Base-by-base conservation (phyloP, 2,329 filamentous ascomycete species). In the Hypoxylon sp. region DNA sequence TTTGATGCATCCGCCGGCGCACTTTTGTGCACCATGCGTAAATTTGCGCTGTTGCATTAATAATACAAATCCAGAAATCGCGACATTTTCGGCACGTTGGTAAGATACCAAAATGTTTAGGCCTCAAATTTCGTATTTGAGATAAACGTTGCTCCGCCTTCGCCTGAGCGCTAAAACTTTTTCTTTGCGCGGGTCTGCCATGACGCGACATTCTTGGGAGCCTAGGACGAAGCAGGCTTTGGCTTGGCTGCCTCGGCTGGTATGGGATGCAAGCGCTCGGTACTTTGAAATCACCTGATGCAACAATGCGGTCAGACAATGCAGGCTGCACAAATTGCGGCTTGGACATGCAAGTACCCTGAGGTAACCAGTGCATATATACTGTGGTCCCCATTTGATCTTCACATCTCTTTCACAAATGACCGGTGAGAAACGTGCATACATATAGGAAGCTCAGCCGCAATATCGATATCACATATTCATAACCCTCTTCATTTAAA, bases 281-380 rank as follows among this genome's bases (percentile, higher is more conserved):
- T 69, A 63, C 62, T 64, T 65, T 68, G 63, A 68, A 70, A 74
- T 69, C 63, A 69, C 63, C 63, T 67, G 67, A 69, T 74, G 73
- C 71, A 74, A 70, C 67, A 43, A 61, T 69, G 65, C 70, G 63
- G 68, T 73, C 73, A 73, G 71, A 74, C 73, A 65, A 73, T 72
- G 63, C 62, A 66, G 63, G 56, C 69, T 71, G 69, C 71, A 74
- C 58, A 73, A 68, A 65, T 61, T 70, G 69, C 67, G 70, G 72
- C 68, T 70, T 67, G 58, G 55, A 64, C 51, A 43, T 61, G 48
- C 51, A 73, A 71, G 73, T 74, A 73, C 51, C 65, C 54, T 65
- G 37, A 69, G 43, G 73, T 74, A 74, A 19, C 65, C 72, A 72
- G 73, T 74, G 51, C 52, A 8, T 27, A 3, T 2, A 37, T 63